Conservation (phyloP, 164 flowering plant species). For the Stephania yunnanensis region DNA sequence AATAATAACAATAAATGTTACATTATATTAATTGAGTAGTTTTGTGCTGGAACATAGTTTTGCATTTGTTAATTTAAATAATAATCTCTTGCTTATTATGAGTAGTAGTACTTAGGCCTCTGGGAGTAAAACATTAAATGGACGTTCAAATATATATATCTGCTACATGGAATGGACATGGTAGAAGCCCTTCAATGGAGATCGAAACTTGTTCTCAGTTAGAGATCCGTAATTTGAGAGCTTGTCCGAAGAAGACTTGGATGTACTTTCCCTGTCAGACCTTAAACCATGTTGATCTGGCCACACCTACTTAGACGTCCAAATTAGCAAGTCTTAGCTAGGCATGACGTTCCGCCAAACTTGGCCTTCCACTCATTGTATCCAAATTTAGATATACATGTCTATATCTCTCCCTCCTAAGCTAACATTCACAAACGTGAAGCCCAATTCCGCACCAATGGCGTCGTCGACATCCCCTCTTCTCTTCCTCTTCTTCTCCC, state of each 20-base stretch:
- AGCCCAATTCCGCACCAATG: constrained; percentile 11
- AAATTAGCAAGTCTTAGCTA: neutral
- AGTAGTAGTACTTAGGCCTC: no score
- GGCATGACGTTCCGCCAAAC: neutral
- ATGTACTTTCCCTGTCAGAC: no score
- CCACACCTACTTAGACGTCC: neutral
- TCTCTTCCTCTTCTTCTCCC: constrained; percentile 18
- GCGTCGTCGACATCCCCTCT: constrained; percentile 9
- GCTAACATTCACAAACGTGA: constrained; percentile 12
- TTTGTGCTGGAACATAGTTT: no score
- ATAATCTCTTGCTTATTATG: no score
- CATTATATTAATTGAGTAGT: no score
- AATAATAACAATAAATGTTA: no score
- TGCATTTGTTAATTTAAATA: no score
- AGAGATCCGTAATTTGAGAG: neutral
- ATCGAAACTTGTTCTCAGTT: no score
- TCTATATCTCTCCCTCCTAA: constrained; percentile 1
- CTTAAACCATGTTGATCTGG: neutral
- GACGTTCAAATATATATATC: no score
- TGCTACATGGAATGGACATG: no score
- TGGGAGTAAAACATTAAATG: no score
- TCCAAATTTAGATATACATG: neutral
- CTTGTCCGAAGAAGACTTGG: neutral
- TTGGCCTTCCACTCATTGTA: neutral
- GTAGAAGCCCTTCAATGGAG: no score